Evolutionary conservation across 768 basidiomycete genomes (phyloP).

Genomic region (Suillus weaverae): DNA sequence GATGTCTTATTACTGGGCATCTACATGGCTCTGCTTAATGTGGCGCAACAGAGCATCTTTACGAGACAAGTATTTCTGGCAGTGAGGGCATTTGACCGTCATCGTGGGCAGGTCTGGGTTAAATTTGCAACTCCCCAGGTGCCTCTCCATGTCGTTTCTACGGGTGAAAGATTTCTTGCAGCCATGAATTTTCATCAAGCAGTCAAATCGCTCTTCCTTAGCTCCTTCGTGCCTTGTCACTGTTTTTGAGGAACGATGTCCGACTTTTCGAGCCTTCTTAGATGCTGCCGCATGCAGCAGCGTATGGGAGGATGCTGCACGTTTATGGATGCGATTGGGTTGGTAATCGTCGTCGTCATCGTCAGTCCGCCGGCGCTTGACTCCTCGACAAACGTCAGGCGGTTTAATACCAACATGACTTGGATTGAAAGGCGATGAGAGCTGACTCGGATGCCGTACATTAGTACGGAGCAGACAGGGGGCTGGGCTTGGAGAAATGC

Average conservation of each 20-base stretch:
- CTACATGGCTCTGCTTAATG: constrained; percentile 19
- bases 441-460: background rate
- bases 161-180: constrained; percentile 6
- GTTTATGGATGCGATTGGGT: background rate
- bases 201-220: background rate
- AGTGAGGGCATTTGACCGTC: constrained; percentile 16
- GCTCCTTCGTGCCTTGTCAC: background rate
- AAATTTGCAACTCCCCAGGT: constrained; percentile 5
- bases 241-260: background rate
- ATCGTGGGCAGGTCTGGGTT: background rate
- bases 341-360: constrained; percentile 4
- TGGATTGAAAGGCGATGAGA: background rate
- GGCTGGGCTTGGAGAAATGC: background rate
- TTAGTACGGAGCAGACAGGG: background rate
- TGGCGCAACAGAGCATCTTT: constrained; percentile 27
- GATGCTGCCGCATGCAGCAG: background rate
- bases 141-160: constrained; percentile 8
- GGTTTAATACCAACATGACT: background rate
- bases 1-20: background rate
- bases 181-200: background rate
- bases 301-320: background rate
- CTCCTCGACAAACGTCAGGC: background rate
- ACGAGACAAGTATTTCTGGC: constrained; percentile 22
- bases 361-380: constrained; percentile 1
- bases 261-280: background rate